Percentiles rank a stretch among this genome's conserved stretches.
phyloP scores from a whole-genome alignment of 2,329 filamentous ascomycete species.

The Colletotrichum orchidophilum region DNA sequence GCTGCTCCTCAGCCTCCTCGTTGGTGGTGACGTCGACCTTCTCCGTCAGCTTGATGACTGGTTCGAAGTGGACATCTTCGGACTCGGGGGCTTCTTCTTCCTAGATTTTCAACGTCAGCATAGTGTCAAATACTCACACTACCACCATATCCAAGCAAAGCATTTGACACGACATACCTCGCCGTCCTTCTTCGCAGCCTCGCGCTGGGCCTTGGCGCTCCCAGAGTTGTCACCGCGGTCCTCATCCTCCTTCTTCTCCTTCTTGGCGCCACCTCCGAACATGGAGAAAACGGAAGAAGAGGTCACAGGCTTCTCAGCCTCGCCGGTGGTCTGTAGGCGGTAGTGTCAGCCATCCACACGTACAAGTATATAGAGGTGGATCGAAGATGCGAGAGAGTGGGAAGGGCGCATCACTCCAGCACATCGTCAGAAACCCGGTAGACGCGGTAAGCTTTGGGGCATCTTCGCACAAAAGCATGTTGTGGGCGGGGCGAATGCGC shows the following conservation, averaged over 20 bases:
- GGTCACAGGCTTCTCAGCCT: conserved; percentile 55
- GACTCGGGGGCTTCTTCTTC: conserved; percentile 87
- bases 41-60: conserved; percentile 94
- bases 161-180: conserved; percentile 58
- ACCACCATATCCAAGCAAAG: background rate
- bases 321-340: conserved; percentile 32
- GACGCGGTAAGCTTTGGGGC: background rate
- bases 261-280: conserved; percentile 98
- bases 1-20: conserved; percentile 96
- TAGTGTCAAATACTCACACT: background rate
- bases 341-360: conserved; percentile 6
- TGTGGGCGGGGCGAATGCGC: background rate
- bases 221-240: conserved; percentile 89
- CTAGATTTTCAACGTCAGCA: conserved; percentile 10
- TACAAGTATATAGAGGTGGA: background rate
- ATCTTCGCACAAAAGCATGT: background rate
- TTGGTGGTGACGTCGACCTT: conserved; percentile 98
- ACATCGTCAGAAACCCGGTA: background rate
- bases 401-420: background rate
- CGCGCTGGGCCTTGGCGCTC: conserved; percentile 82
- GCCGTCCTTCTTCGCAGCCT: conserved; percentile 63
- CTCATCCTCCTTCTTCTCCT: conserved; percentile 90
- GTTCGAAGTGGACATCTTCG: conserved; percentile 96
- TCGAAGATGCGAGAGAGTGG: background rate
- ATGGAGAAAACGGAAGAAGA: conserved; percentile 88